These are phyloP conservation scores for Ophiobolus disseminans DNA, from an alignment of 2,329 filamentous ascomycete species.

Conservation along the genomic window DNA sequence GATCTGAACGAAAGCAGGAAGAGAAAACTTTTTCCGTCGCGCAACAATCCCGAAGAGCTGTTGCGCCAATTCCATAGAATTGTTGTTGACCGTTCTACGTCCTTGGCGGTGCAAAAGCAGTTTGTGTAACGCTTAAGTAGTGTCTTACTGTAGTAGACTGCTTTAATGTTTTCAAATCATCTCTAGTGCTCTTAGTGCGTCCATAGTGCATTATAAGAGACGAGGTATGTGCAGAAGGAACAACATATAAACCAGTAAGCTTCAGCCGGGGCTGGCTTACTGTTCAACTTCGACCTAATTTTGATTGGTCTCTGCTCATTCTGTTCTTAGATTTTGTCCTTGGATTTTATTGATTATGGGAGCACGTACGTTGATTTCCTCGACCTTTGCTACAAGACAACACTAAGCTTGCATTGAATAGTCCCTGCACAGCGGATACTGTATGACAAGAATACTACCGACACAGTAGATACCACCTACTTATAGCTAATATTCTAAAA, in stretches of 20 bases:
- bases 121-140: constrained; percentile 7
- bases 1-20: constrained; percentile 10
- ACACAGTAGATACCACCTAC: constrained; percentile 1
- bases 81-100: constrained; percentile 14
- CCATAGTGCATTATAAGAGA: neutral
- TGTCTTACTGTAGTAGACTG: neutral
- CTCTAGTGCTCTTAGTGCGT: neutral
- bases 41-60: constrained; percentile 5
- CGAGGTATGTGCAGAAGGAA: too few relatives aligned
- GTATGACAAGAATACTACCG: constrained; percentile 1
- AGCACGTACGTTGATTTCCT: too few relatives aligned
- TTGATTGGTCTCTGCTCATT: too few relatives aligned
- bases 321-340: too few relatives aligned
- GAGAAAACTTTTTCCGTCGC: constrained; percentile 3
- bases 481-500: neutral
- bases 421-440: too few relatives aligned
- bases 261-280: too few relatives aligned
- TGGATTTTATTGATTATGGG: too few relatives aligned
- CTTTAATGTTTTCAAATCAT: neutral
- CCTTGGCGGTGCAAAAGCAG: constrained; percentile 3
- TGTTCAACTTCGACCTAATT: too few relatives aligned
- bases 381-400: too few relatives aligned
- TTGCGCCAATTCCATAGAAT: constrained; percentile 12
- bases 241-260: too few relatives aligned
- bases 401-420: too few relatives aligned